These are phyloP conservation scores for Daldinia caldariorum DNA, from an alignment of 495 filamentous ascomycete genomes.

Conservation along the genomic window DNA sequence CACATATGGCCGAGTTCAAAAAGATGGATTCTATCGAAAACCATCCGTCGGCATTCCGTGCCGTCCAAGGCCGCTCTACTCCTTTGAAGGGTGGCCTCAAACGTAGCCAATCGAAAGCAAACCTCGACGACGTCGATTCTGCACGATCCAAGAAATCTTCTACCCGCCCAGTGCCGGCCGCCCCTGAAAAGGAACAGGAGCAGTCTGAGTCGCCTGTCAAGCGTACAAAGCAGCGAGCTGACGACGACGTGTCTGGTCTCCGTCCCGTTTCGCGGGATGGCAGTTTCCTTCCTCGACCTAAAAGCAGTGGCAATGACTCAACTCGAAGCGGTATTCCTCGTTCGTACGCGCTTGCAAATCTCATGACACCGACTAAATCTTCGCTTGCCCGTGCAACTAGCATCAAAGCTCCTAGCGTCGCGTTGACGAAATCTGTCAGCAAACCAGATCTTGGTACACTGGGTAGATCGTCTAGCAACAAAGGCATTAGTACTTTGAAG, in stretches of 20 bases:
- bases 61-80: constrained; percentile 65
- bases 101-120: constrained; percentile 77
- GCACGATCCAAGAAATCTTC: constrained; percentile 48
- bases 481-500: constrained; percentile 29
- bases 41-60: constrained; percentile 82
- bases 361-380: constrained; percentile 84
- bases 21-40: constrained; percentile 96
- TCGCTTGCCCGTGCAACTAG: constrained; percentile 72
- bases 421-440: constrained; percentile 49
- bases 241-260: constrained; percentile 67
- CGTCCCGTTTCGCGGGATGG: constrained; percentile 63
- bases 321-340: constrained; percentile 47
- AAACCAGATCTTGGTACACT: constrained; percentile 38
- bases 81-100: constrained; percentile 69
- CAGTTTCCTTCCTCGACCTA: constrained; percentile 55
- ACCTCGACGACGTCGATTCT: constrained; percentile 67
- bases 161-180: constrained; percentile 29
- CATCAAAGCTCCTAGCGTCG: constrained; percentile 59
- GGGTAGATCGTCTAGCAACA: constrained; percentile 45
- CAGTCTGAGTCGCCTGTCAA: constrained; percentile 62
- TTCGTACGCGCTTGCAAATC: constrained; percentile 58
- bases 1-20: constrained; percentile 86
- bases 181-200: constrained; percentile 38
- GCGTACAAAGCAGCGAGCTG: constrained; percentile 67
- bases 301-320: constrained; percentile 52